Evolutionary conservation across 2,329 filamentous ascomycete species (phyloP), one percentile per base, ranked within the genome.

Genomic region (Hypocreales sp.): DNA sequence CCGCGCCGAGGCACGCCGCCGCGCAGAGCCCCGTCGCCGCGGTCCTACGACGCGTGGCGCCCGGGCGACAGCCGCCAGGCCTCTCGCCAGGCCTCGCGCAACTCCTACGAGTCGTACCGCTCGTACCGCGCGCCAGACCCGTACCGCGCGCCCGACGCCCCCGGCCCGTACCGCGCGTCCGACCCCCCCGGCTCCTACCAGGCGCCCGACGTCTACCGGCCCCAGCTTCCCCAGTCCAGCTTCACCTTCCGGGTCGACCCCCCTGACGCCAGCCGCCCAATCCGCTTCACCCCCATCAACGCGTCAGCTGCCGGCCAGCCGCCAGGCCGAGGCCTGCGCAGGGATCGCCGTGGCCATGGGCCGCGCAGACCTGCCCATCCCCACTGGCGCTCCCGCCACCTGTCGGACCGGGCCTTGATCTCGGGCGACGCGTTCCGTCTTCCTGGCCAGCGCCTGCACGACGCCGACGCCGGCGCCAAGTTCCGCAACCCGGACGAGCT

Each of bases 401-500:
- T 60, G 3, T 54, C 62, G 0, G 60, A 67, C 37, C 58, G 68
- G 13, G 58, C 60, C 3, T 47, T 73, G 9, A 44, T 72, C 22
- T 54, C 53, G 10, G 53, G 56, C 30, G 47, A 51, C 20, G 55
- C 56, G 22, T 45, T 52, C 19, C 46, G 52, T 7, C 38, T 58
- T 10, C 49, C 57, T 0, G 56, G 63, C 25, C 55, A 64, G 23
- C 56, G 58, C 22, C 50, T 69, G 12, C 58, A 57, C 8, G 55
- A 64, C 30, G 48, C 42, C 6, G 50, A 57, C 3, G 55, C 47
- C 2, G 55, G 56, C 5, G 58, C 58, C 9, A 72, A 63, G 24
- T 77, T 66, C 39, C 58, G 61, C 27, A 46, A 64, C 20, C 26
- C 72, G 5, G 64, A 71, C 19, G 63, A 73, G 11, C 48, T 76